phyloP scores from a whole-genome alignment of 2,329 filamentous ascomycete species.

The Botryotinia globosa region DNA sequence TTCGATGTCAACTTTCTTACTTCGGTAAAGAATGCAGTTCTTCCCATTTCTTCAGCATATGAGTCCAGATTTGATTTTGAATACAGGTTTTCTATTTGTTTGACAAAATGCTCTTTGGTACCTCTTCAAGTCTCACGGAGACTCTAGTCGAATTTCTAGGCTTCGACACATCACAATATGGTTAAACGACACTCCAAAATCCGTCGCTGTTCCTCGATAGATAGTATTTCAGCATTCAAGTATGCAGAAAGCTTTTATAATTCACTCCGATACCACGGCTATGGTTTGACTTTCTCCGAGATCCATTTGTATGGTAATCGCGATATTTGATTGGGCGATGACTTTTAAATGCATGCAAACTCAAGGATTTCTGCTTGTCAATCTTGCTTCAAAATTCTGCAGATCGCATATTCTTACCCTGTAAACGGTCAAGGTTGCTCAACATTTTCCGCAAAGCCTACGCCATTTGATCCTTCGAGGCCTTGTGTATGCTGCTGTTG shows the following conservation, averaged over 20 bases:
- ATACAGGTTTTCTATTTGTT: background rate
- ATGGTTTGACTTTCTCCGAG: background rate
- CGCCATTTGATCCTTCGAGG: background rate
- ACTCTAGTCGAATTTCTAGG: background rate
- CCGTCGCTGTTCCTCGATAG: background rate
- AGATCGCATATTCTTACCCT: background rate
- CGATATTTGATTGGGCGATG: background rate
- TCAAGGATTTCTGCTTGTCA: background rate
- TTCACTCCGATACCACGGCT: no score
- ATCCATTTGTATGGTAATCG: background rate
- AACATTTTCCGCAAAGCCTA: background rate
- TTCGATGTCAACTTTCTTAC: background rate
- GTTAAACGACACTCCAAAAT: background rate
- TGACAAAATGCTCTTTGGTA: background rate
- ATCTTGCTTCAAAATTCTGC: conserved; percentile 9
- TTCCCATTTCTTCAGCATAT: conserved; percentile 7
- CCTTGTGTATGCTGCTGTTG: background rate
- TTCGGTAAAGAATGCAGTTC: background rate
- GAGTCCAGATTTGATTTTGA: background rate
- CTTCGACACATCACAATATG: background rate
- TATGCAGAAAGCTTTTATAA: background rate
- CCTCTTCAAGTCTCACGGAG: background rate
- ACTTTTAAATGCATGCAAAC: conserved; percentile 10
- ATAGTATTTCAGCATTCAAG: background rate
- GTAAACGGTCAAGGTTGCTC: background rate